A percentile compares a stretch with the other conserved stretches of the same genome.
Evolutionary conservation across 2,329 filamentous ascomycete genomes (phyloP).

Genomic region (Periconia sp.): DNA sequence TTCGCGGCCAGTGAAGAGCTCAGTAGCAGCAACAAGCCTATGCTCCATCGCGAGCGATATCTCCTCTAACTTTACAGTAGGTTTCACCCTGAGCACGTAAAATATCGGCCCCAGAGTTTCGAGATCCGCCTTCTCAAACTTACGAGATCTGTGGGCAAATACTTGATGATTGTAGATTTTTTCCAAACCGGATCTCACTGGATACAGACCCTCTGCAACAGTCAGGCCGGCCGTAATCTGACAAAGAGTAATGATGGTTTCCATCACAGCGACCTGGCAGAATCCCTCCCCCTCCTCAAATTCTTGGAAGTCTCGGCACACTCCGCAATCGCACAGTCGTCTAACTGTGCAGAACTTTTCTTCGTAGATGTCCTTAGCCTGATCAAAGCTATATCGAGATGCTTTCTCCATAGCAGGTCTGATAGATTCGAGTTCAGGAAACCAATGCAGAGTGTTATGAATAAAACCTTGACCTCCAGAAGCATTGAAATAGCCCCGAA

Average conservation of each 20-base stretch:
- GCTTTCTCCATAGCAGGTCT: neutral
- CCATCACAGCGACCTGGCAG: conserved; percentile 1
- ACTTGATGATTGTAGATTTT: too few species aligned
- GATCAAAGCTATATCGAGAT: neutral
- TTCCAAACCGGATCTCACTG: conserved; percentile 4
- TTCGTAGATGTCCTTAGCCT: neutral
- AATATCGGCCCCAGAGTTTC: neutral
- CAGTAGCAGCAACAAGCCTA: neutral
- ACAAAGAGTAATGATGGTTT: conserved; percentile 6
- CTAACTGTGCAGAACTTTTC: neutral
- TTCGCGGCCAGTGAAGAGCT: neutral
- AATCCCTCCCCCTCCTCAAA: neutral
- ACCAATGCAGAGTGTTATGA: conserved; percentile 3
- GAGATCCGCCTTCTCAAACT: neutral
- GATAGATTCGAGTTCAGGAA: conserved; percentile 4
- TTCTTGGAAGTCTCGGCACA: neutral
- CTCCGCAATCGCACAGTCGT: neutral
- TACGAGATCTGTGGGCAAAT: too few species aligned
- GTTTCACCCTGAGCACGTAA: neutral
- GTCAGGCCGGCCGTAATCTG: neutral
- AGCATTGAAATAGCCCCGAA: conserved; percentile 5
- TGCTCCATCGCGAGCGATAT: neutral
- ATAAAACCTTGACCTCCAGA: conserved; percentile 3
- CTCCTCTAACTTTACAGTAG: neutral
- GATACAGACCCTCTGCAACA: neutral